These are phyloP conservation scores for Cicer bijugum DNA, from an alignment of 306 rosid species.

Conservation along the genomic window DNA sequence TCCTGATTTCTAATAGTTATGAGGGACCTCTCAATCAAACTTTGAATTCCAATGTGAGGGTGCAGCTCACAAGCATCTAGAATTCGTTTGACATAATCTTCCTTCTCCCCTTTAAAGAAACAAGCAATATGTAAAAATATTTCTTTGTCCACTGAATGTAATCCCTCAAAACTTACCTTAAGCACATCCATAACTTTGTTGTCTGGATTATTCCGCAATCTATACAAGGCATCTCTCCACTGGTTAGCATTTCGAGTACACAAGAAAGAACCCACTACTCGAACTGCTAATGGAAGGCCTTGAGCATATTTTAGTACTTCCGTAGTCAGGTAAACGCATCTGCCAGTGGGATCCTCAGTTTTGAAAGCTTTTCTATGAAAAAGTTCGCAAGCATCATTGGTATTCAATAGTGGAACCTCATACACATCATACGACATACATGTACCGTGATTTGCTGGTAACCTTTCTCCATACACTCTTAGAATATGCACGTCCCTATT, in stretches of 20 bases:
- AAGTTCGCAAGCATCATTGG: slow-evolving; percentile 3
- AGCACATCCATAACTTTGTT: slow-evolving; percentile 10
- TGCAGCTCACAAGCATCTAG: not conserved
- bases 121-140: slow-evolving; percentile 44
- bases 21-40: slow-evolving; percentile 37
- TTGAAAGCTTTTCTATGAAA: slow-evolving; percentile 37
- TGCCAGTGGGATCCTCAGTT: not conserved
- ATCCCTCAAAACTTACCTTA: slow-evolving; percentile 31
- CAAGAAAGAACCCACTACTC: slow-evolving; percentile 39
- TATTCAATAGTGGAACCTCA: slow-evolving; percentile 9
- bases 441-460: not conserved
- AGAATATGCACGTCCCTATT: slow-evolving; percentile 33
- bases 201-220: slow-evolving; percentile 8
- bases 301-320: slow-evolving; percentile 16
- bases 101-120: slow-evolving; percentile 27
- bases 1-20: slow-evolving; percentile 24
- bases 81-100: slow-evolving; percentile 18
- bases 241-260: slow-evolving; percentile 15
- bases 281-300: slow-evolving; percentile 36
- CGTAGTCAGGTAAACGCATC: not conserved
- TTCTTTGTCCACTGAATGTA: not conserved
- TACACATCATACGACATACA: not conserved
- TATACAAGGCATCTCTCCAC: slow-evolving; percentile 27
- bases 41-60: slow-evolving; percentile 20
- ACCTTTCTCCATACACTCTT: not conserved